These are phyloP conservation scores for Blastobotrys chiropterorum DNA, from an alignment of 805 yeast species.

Conservation along the genomic window DNA sequence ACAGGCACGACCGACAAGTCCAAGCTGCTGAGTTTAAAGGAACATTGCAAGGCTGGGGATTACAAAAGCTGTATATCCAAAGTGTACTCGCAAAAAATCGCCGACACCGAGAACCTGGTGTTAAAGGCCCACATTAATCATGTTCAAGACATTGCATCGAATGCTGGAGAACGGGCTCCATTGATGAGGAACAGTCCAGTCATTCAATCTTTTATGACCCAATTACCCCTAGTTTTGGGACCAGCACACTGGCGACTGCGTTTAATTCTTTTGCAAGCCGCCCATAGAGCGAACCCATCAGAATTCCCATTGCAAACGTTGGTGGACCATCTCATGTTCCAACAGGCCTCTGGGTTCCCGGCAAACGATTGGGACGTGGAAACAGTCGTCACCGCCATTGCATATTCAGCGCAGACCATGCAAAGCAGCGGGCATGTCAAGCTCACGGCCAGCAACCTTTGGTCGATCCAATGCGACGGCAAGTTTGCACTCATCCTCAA, in stretches of 20 bases:
- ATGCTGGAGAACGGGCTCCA: not conserved
- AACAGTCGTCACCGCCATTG: slow-evolving; percentile 24
- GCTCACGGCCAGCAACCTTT: slow-evolving; percentile 1
- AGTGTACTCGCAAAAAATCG: not conserved
- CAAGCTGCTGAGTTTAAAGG: slow-evolving; percentile 1
- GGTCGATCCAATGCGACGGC: slow-evolving; percentile 22
- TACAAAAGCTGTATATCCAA: slow-evolving; percentile 12
- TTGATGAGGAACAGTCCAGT: slow-evolving; percentile 14
- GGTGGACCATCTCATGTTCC: slow-evolving; percentile 23
- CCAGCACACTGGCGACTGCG: slow-evolving; percentile 27
- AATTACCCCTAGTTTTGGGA: slow-evolving; percentile 19
- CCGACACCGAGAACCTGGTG: slow-evolving; percentile 8
- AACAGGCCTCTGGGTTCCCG: slow-evolving; percentile 28
- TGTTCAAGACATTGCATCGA: slow-evolving; percentile 1
- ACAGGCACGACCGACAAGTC: not conserved
- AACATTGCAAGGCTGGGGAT: slow-evolving; percentile 7
- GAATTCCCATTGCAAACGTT: slow-evolving; percentile 22
- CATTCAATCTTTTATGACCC: slow-evolving; percentile 19
- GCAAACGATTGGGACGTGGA: slow-evolving; percentile 26
- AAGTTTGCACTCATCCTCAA: slow-evolving; percentile 20
- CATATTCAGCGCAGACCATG: slow-evolving; percentile 15
- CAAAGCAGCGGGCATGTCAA: not conserved
- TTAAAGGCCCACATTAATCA: slow-evolving; percentile 21
- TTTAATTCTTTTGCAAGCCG: slow-evolving; percentile 24
- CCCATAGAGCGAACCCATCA: slow-evolving; percentile 19